Evolutionary conservation across 345 rosid genomes (phyloP), one percentile per base, ranked within the genome.

Genomic region (Eucalyptus cloeziana): DNA sequence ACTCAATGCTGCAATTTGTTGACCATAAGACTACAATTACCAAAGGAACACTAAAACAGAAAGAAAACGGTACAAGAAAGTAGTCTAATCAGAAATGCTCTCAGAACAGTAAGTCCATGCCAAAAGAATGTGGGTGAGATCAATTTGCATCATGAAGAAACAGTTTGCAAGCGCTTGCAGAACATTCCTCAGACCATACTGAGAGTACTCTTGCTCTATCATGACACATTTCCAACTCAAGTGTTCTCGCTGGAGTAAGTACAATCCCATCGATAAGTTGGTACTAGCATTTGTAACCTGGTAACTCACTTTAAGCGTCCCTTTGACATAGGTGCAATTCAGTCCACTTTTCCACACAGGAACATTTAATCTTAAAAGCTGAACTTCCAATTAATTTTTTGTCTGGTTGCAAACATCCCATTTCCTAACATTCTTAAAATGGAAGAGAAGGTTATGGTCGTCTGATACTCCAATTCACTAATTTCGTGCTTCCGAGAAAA

Each of bases 1-100:
- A 85, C 50, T 86, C 89, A 95, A 81, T 47, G 89, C 97, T 95
- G 96, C 93, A 91, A 87, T 86, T 49, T 86, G 79, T 67, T 13
- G 71, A 88, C 86, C 17, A 80, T 71, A 15, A 27, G 88, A 85
- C 62, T 54, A 89, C 62, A 64, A 86, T 58, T 25, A 85, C 56
- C 33, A 88, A 87, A 87, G 30, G 33, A 64, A 37, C 52, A 81
- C 17, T 7, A 80, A 76, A 51, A 79, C 45, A 56, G 62, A 87
- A 86, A 56, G 43, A 49, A 64, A 40, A 50, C 14, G 4, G 40
- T 31, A 86, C 15, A 22, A 76, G 83, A 76, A 76, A 76, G 83
- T 76, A 76, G 83, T 21, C 83, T 40, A 76, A 40, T 37, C 27
- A 76, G 45, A 37, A 76, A 76, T 40, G 47, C 83, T 37, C 47